Evolutionary conservation across 768 basidiomycete species (phyloP).

Genomic region (Trametopsis cervina): DNA sequence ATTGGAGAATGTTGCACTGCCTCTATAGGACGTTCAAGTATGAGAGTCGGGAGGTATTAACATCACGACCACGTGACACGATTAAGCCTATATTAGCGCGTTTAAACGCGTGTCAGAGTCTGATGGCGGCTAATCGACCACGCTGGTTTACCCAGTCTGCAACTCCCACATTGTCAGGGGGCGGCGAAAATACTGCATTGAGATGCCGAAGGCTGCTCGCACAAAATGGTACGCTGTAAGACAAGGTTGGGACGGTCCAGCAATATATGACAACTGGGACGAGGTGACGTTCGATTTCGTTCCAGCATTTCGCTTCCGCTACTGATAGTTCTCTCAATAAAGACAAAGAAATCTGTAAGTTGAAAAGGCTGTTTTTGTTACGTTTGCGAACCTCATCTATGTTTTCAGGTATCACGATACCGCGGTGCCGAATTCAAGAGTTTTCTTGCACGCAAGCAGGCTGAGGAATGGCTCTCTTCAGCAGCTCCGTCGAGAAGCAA

Average conservation of each 20-base stretch:
- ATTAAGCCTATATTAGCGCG: no score
- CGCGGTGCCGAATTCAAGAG: conserved; percentile 47
- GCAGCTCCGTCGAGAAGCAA: not conserved
- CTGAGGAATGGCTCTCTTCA: conserved; percentile 43
- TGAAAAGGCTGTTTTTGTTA: not conserved
- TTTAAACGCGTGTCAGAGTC: no score
- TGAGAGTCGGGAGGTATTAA: no score
- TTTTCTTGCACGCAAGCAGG: conserved; percentile 37
- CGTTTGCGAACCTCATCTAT: not conserved
- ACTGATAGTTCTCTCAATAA: no score
- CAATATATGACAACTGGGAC: conserved; percentile 53
- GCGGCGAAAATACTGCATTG: not conserved
- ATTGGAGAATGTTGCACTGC: no score
- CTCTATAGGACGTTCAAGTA: no score
- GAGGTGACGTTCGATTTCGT: conserved; percentile 45
- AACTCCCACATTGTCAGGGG: no score
- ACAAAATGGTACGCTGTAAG: conserved; percentile 57
- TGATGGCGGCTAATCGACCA: no score
- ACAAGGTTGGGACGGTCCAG: conserved; percentile 49
- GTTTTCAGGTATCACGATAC: conserved; percentile 53
- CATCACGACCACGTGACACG: no score
- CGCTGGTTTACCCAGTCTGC: no score
- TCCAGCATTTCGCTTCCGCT: no score
- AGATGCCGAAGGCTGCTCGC: conserved; percentile 25
- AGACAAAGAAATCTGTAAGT: not conserved